These are phyloP conservation scores for Athelia sp. DNA, from an alignment of 1,284 basidiomycete species.

Conservation along the genomic window DNA sequence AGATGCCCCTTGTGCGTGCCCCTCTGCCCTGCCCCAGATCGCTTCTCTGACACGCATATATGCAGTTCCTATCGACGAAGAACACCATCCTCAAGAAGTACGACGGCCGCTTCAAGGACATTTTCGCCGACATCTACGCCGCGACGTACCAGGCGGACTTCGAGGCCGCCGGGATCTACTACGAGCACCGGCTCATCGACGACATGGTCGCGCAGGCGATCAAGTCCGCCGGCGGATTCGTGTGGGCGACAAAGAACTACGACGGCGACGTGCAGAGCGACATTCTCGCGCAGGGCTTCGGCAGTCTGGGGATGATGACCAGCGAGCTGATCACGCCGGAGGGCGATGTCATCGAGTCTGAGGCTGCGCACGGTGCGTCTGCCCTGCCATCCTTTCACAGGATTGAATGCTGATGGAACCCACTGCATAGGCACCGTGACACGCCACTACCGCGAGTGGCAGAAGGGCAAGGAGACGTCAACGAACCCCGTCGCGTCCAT, in stretches of 20 bases:
- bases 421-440: slow-evolving; percentile 70
- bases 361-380: slow-evolving; percentile 84
- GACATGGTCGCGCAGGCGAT: slow-evolving; percentile 98
- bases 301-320: slow-evolving; percentile 96
- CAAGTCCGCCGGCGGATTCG: slow-evolving; percentile 95
- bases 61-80: slow-evolving; percentile 94
- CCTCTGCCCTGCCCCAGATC: background rate
- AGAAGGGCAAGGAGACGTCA: slow-evolving; percentile 93
- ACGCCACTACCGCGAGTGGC: slow-evolving; percentile 95
- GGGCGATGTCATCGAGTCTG: slow-evolving; percentile 86
- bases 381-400: slow-evolving; percentile 4
- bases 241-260: slow-evolving; percentile 98
- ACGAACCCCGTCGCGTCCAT: slow-evolving; percentile 99
- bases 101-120: slow-evolving; percentile 98
- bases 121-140: slow-evolving; percentile 95
- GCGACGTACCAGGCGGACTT: slow-evolving; percentile 82
- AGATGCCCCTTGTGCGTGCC: slow-evolving; percentile 74
- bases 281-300: slow-evolving; percentile 93
- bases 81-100: slow-evolving; percentile 97
- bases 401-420: slow-evolving; percentile 6
- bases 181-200: slow-evolving; percentile 92
- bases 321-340: slow-evolving; percentile 96
- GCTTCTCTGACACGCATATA: background rate
- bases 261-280: slow-evolving; percentile 93
- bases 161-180: slow-evolving; percentile 84